Conservation (phyloP, 2,329 filamentous ascomycete genomes). For the Penicillium sp. region DNA sequence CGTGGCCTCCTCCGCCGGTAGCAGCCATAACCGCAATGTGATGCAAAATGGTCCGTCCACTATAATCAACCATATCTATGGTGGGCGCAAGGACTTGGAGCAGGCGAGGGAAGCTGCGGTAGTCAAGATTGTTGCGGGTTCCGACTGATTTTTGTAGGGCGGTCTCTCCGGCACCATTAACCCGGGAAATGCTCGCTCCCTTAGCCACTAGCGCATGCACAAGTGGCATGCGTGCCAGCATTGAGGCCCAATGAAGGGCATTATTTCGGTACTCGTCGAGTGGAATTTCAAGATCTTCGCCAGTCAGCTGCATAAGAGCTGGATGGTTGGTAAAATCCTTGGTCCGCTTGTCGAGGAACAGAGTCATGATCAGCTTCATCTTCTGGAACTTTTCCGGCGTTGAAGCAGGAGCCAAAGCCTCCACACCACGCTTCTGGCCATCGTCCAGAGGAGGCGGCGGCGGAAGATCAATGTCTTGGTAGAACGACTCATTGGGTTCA, state of each 20-base stretch:
- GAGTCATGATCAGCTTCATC: constrained; percentile 73
- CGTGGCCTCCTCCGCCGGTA: constrained; percentile 86
- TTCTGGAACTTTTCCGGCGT: constrained; percentile 71
- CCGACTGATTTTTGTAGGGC: constrained; percentile 88
- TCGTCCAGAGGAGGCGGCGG: constrained; percentile 29
- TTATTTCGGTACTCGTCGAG: constrained; percentile 84
- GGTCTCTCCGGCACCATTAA: constrained; percentile 87
- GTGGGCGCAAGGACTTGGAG: constrained; percentile 84
- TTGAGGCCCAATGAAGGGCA: constrained; percentile 93
- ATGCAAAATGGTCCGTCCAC: constrained; percentile 87
- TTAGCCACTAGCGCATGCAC: constrained; percentile 76
- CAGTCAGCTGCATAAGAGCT: constrained; percentile 70
- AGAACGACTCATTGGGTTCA: constrained; percentile 48
- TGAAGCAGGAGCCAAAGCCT: constrained; percentile 51
- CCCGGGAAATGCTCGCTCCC: constrained; percentile 81
- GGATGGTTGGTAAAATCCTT: constrained; percentile 72
- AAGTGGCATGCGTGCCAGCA: constrained; percentile 78
- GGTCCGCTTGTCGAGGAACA: constrained; percentile 72
- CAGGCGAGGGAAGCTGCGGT: constrained; percentile 83
- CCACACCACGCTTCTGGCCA: constrained; percentile 35
- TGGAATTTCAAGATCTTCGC: constrained; percentile 83
- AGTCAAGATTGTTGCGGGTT: constrained; percentile 92
- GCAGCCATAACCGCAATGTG: constrained; percentile 96
- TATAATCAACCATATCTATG: constrained; percentile 85
- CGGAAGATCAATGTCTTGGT: constrained; percentile 40